Conservation (phyloP, 257 asterid species). For the Solanum virginianum region DNA sequence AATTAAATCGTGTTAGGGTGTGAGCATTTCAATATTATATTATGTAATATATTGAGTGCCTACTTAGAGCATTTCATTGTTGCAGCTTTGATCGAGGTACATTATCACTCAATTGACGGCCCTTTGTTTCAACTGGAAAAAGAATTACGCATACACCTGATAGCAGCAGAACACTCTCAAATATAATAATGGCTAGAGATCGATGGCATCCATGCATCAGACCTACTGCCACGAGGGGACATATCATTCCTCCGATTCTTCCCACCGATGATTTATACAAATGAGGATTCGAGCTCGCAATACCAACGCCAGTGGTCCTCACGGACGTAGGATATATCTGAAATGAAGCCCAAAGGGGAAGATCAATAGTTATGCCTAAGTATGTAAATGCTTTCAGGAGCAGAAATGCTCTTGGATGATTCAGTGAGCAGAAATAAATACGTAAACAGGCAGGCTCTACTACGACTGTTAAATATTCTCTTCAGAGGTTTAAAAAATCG, state of each 20-base stretch:
- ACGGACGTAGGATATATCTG: conserved; percentile 54
- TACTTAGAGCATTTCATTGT: neutral
- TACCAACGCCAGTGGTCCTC: conserved; percentile 53
- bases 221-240: conserved; percentile 55
- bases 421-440: neutral
- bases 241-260: conserved; percentile 54
- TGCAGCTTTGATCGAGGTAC: conserved; percentile 5
- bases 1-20: neutral
- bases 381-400: neutral
- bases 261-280: too few species aligned
- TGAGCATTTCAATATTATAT: neutral
- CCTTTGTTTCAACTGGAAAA: conserved; percentile 51
- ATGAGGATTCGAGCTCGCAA: conserved; percentile 61
- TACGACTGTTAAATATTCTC: neutral
- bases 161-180: conserved; percentile 29
- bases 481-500: neutral
- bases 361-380: neutral
- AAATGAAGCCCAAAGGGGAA: neutral
- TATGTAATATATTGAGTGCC: neutral
- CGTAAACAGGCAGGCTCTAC: neutral
- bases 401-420: neutral
- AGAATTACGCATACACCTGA: conserved; percentile 40
- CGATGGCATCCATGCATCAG: conserved; percentile 56
- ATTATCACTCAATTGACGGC: conserved; percentile 32
- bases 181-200: conserved; percentile 35